Evolutionary conservation across 2,329 filamentous ascomycete genomes (phyloP), one percentile per base, ranked within the genome.

Genomic region (Aulographum hederae): DNA sequence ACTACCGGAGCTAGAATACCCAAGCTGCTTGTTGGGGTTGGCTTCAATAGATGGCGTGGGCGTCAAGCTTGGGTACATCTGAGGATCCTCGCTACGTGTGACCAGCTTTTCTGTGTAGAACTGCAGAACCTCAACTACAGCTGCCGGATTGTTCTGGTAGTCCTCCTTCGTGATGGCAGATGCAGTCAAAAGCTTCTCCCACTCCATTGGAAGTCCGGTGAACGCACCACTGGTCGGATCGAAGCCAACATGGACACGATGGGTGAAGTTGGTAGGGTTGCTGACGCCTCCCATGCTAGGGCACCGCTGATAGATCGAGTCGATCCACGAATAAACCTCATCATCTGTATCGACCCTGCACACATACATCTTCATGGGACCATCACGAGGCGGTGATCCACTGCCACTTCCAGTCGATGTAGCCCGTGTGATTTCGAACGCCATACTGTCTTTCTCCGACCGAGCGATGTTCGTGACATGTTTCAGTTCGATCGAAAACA

Each of bases 141-240:
- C 61, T 39, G 63, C 60, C 4, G 89, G 89, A 47, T 98, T 94
- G 48, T 89, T 85, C 57, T 92, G 82, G 56, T 95, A 95, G 52
- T 98, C 89, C 47, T 98, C 89, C 56, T 94, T 93, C 37, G 89
- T 95, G 47, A 98, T 89, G 36, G 89, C 89, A 3, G 89, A 95
- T 6, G 84, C 85, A 47, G 89, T 95, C 42, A 98, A 66, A 32
- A 98, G 66, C 55, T 91, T 91, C 48, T 92, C 89, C 89, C 89
- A 98, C 60, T 98, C 89, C 4, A 82, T 76, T 2, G 89, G 89
- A 42, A 98, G 57, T 25, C 89, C 89, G 30, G 92, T 82, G 46
- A 98, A 98, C 43, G 89, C 84, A 40, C 89, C 89, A 2, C 82
- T 93, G 45, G 84, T 77, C 17, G 86, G 84, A 51, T 98, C 89